Conservation (phyloP, 2,329 filamentous ascomycete genomes). For the Alternaria sp. region DNA sequence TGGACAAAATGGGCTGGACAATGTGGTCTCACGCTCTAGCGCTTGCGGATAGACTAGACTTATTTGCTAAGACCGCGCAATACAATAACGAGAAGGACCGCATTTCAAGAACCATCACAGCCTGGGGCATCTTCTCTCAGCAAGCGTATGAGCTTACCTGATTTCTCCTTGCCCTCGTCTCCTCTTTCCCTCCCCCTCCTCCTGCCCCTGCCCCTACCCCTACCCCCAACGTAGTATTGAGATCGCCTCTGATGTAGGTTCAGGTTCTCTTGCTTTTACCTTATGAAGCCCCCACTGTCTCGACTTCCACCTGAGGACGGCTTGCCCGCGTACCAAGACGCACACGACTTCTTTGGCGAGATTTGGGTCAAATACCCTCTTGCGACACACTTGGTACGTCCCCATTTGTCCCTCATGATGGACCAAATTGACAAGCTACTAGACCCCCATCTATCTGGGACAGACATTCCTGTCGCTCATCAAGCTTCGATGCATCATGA, state of each 20-base stretch:
- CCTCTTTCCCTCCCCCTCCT: not conserved
- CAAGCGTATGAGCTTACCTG: slow-evolving; percentile 2
- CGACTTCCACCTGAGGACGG: not conserved
- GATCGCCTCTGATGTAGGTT: not conserved
- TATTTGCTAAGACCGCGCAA: not conserved
- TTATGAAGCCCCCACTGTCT: not conserved
- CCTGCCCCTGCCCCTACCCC: not conserved
- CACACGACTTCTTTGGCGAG: slow-evolving; percentile 1
- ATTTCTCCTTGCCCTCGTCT: not conserved
- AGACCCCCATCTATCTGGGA: slow-evolving; percentile 3
- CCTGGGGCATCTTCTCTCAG: slow-evolving; percentile 9
- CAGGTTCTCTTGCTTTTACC: slow-evolving; percentile 6
- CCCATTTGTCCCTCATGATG: no score
- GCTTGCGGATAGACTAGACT: slow-evolving; percentile 1
- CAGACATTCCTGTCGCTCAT: slow-evolving; percentile 4
- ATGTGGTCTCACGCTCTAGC: slow-evolving; percentile 1
- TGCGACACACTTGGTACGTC: not conserved
- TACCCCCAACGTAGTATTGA: not conserved
- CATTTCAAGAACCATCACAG: slow-evolving; percentile 3
- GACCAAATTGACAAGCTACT: not conserved
- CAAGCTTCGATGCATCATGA: slow-evolving; percentile 6
- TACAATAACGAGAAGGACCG: not conserved
- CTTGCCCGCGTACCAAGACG: not conserved
- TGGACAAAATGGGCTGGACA: slow-evolving; percentile 7
- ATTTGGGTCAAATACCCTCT: slow-evolving; percentile 10